A percentile compares a stretch with the other conserved stretches of the same genome.
phyloP scores from a whole-genome alignment of 306 rosid species.

The Rosa persica region DNA sequence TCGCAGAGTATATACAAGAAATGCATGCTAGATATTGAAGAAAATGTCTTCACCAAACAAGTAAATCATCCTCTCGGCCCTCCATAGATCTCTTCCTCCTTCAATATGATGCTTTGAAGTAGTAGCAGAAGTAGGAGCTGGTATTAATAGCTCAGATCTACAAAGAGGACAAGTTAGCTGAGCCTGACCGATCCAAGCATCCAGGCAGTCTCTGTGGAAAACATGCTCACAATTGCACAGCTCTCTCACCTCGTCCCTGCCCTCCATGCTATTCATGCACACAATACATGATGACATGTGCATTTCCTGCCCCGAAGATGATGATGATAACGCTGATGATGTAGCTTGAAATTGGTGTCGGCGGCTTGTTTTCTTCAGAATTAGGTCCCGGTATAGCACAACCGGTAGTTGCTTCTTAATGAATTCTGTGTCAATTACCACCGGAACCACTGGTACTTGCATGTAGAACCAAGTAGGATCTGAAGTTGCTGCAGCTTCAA shows the following conservation, averaged over 20 bases:
- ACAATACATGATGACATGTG: conserved; percentile 11
- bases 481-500: not conserved
- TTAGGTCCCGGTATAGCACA: not conserved
- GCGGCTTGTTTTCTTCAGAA: not conserved
- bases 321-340: not conserved
- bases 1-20: no score
- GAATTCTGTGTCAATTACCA: not conserved
- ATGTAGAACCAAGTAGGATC: not conserved
- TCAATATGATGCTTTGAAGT: not conserved
- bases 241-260: conserved; percentile 18
- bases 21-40: not conserved
- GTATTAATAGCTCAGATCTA: conserved; percentile 20
- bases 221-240: conserved; percentile 29
- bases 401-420: conserved; percentile 4
- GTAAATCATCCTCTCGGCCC: conserved; percentile 27
- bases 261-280: conserved; percentile 25
- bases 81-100: conserved; percentile 21
- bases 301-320: not conserved
- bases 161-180: conserved; percentile 33
- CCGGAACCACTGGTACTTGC: not conserved
- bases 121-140: not conserved
- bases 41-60: conserved; percentile 14
- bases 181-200: conserved; percentile 32
- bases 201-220: conserved; percentile 36
- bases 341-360: not conserved